Evolutionary conservation across 805 yeast genomes (phyloP).

Genomic region (Lipomyces lipofer): DNA sequence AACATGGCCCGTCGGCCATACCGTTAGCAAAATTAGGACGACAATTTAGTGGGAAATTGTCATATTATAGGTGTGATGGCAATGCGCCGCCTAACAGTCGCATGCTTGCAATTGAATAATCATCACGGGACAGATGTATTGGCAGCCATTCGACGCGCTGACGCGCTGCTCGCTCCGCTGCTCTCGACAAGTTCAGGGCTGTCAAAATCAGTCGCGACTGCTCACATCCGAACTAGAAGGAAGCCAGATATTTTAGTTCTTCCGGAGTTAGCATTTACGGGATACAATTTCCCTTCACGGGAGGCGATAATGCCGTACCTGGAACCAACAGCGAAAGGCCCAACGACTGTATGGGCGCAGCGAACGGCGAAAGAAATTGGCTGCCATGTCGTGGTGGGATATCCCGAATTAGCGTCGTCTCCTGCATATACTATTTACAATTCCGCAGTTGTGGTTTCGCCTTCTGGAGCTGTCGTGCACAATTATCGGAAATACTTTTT

Average conservation of each 20-base stretch:
- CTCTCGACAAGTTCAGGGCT: background rate
- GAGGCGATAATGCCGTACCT: slow-evolving; percentile 57
- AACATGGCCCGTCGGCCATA: too few species aligned
- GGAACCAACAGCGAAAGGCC: slow-evolving; percentile 51
- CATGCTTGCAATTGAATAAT: slow-evolving; percentile 21
- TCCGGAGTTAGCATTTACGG: slow-evolving; percentile 75
- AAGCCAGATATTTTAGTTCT: slow-evolving; percentile 62
- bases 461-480: slow-evolving; percentile 56
- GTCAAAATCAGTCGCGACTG: too few species aligned
- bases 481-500: slow-evolving; percentile 77
- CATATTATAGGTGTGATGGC: too few species aligned
- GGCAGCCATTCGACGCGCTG: slow-evolving; percentile 15
- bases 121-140: slow-evolving; percentile 23
- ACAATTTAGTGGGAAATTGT: too few species aligned
- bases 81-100: slow-evolving; percentile 13
- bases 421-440: slow-evolving; percentile 52
- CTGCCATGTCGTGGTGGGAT: slow-evolving; percentile 58
- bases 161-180: slow-evolving; percentile 7
- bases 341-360: slow-evolving; percentile 57
- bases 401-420: slow-evolving; percentile 57
- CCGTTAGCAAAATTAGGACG: too few species aligned
- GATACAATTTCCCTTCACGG: slow-evolving; percentile 63
- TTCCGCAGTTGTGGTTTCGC: slow-evolving; percentile 65
- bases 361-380: slow-evolving; percentile 35
- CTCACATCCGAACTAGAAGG: background rate